Base-by-base conservation (phyloP, 164 flowering plant species). In the Magnolia kwangsiensis region DNA sequence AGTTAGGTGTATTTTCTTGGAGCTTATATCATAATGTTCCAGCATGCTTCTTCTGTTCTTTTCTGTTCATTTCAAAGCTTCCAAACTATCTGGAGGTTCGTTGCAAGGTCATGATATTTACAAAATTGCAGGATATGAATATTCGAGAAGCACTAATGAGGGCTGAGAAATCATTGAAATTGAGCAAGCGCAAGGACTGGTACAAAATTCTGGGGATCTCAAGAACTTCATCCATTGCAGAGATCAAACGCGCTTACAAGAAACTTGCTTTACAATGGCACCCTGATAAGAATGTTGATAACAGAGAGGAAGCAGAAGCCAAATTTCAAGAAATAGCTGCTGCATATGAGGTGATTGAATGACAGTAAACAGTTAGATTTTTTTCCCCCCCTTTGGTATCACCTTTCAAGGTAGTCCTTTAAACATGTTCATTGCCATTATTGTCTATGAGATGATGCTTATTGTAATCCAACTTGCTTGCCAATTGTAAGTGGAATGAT, bases 241-340 rank as follows among this genome's bases (percentile, higher is more conserved):
- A 96, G 85, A 93, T 94, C 11, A 94, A 94, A 74, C 89, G 89
- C 7, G 98, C 99, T 31, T 96, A 96, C 85, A 92, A 96, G 85
- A 96, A 91, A 86, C 98, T 96, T 76, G 99, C 98, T 78, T 85
- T 96, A 84, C 94, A 96, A 79, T 96, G 99, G 99, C 99, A 94
- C 74, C 99, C 98, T 20, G 99, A 96, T 80, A 96, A 94, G 86
- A 96, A 96, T 79, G 94, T 89, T 11, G 98, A 90, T 70, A 96
- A 96, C 72, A 90, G 98, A 86, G 97, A 90, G 81, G 98, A 92
- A 85, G 99, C 98, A 65, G 99, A 94, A 80, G 83, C 78, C 71
- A 84, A 88, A 78, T 96, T 96, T 75, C 88, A 89, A 76, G 99
- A 96, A 82, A 94, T 96, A 77, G 99, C 99, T 67, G 97, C 95